Evolutionary conservation across 257 asterid species (phyloP).

Genomic region (Plectranthus barbatus): DNA sequence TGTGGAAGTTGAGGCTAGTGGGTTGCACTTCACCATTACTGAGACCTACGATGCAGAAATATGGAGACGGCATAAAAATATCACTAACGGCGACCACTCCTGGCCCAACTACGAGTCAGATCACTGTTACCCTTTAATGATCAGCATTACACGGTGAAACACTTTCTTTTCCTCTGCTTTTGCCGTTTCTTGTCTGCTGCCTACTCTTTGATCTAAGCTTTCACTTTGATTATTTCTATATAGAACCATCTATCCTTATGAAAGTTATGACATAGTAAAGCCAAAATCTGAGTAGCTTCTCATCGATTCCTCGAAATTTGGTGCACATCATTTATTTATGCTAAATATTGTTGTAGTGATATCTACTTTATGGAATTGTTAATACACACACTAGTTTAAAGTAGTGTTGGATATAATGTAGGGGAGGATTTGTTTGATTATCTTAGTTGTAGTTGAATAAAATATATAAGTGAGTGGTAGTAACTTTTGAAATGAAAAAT

Average conservation of each 20-base stretch:
- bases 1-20: conserved; percentile 37
- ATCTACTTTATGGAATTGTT: neutral
- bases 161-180: neutral
- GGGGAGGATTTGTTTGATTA: neutral
- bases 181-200: neutral
- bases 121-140: conserved; percentile 83
- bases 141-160: conserved; percentile 43
- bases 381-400: neutral
- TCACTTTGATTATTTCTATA: neutral
- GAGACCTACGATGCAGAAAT: conserved; percentile 56
- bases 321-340: conserved; percentile 3
- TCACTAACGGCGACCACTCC: conserved; percentile 41
- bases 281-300: conserved; percentile 10
- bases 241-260: conserved; percentile 1
- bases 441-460: neutral
- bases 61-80: conserved; percentile 51
- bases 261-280: conserved; percentile 9
- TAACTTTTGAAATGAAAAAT: conserved; percentile 19
- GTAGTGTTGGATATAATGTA: neutral
- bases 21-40: conserved; percentile 47
- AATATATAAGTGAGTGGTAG: conserved; percentile 8
- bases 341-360: neutral
- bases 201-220: neutral
- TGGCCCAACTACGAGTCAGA: conserved; percentile 88
- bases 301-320: neutral